A percentile compares a stretch with the other conserved stretches of the same genome.
Conservation (phyloP, 1,284 basidiomycete genomes). For the Cutaneotrichosporon curvatum region DNA sequence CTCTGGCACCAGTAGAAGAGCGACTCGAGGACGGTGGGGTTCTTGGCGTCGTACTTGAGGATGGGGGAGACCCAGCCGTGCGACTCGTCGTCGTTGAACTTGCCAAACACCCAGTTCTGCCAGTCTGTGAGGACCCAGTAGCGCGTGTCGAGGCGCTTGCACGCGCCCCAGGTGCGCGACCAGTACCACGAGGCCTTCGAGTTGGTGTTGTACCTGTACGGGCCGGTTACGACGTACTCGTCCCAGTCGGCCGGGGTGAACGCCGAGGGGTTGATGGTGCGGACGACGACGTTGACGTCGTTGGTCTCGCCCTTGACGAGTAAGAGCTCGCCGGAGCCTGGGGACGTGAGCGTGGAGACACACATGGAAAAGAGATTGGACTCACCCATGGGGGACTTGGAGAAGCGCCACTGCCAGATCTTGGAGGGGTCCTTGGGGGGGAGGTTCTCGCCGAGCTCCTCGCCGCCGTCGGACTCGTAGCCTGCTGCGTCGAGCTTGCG, state of each 20-base stretch:
- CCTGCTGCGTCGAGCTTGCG: constrained; percentile 37
- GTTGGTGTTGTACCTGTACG: constrained; percentile 45
- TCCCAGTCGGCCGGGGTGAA: constrained; percentile 45
- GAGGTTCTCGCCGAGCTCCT: constrained; percentile 22
- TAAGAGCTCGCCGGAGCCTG: constrained; percentile 46
- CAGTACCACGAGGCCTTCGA: constrained; percentile 48
- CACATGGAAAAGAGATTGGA: not conserved
- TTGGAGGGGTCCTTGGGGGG: constrained; percentile 28
- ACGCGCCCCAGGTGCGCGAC: constrained; percentile 42
- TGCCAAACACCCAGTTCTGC: constrained; percentile 47
- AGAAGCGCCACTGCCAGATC: constrained; percentile 42
- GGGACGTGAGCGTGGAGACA: not conserved
- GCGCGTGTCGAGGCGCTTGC: constrained; percentile 39
- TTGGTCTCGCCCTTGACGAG: constrained; percentile 36
- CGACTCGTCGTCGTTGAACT: constrained; percentile 37
- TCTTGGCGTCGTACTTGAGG: constrained; percentile 23
- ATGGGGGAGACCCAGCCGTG: constrained; percentile 41
- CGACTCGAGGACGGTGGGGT: constrained; percentile 38
- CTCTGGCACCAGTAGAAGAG: constrained; percentile 44
- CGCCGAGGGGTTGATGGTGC: constrained; percentile 45
- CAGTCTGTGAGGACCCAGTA: constrained; percentile 47
- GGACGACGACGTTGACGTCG: constrained; percentile 41
- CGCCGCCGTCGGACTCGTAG: constrained; percentile 44
- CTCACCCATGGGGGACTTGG: constrained; percentile 47
- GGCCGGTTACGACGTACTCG: constrained; percentile 43